Base-by-base conservation (phyloP, 2,329 filamentous ascomycete genomes). In the Metarhizium album region DNA sequence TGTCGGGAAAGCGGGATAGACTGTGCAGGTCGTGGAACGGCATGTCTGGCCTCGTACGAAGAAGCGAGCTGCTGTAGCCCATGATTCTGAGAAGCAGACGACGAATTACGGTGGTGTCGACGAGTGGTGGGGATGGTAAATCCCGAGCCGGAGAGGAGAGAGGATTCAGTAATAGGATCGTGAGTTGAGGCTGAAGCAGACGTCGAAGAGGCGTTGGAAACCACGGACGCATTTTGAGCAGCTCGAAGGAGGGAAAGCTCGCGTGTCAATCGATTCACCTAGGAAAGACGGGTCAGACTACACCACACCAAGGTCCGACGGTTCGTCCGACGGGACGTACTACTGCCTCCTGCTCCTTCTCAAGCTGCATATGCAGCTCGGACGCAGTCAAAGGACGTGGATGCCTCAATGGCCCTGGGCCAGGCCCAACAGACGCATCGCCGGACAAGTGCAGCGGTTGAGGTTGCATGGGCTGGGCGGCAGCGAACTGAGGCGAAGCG, bases 291-390 rank as follows among this genome's bases (percentile, higher is more conserved):
- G n/a, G 42, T 24, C 29, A n/a, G 13, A 22, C 1, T 20, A 1
- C 37, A 16, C 7, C 22, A 3, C 4, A 7, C 18, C 27, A 29
- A 22, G 11, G 20, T 29, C 9, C 3, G 2, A 4, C 16, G 8
- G 35, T 47, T 16, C 9, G 23, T 7, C 24, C 13, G 14, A 24
- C 40, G 5, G 20, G 35, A 71, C 82, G 56, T 75, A 93, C 90
- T 60, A 96, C 85, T 35, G 90, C 87, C 68, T 97, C 91, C 61
- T 97, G 90, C 64, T 97, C 91, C 67, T 94, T 93, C 69, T 97
- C 91, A 24, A 96, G 75, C 70, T 95, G 82, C 53, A 87, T 75
- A 67, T 96, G 90, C 54, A 97, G 75, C 66, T 97, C 91, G 3
- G 89, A 86, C 1, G 89, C 84, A 0, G 91, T 96, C 65, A 96